phyloP scores from a whole-genome alignment of 2,329 filamentous ascomycete genomes.

The Cyanodermella asteris region DNA sequence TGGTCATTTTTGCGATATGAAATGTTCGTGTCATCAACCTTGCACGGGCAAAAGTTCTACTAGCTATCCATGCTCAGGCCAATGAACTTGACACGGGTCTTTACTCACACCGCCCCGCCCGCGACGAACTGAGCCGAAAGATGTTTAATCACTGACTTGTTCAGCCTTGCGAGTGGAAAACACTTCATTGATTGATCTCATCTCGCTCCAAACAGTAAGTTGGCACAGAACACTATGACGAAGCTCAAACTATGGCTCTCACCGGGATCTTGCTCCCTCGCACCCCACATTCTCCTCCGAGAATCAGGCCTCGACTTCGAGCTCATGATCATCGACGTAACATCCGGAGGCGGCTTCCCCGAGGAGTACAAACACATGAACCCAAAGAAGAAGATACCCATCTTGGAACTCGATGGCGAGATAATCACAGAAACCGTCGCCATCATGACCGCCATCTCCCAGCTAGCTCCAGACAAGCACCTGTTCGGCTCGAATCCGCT shows the following conservation, averaged over 20 bases:
- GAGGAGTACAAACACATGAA: constrained; percentile 1
- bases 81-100: too few relatives aligned
- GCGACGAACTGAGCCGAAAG: too few relatives aligned
- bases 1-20: too few relatives aligned
- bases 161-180: too few relatives aligned
- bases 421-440: constrained; percentile 1
- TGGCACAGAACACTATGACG: too few relatives aligned
- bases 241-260: constrained; percentile 1
- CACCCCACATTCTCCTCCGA: neutral
- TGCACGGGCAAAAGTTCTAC: too few relatives aligned
- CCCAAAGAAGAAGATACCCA: constrained; percentile 1
- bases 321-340: constrained; percentile 1
- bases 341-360: neutral
- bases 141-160: too few relatives aligned
- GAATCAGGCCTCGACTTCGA: neutral
- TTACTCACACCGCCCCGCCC: too few relatives aligned
- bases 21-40: too few relatives aligned
- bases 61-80: too few relatives aligned
- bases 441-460: constrained; percentile 1
- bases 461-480: neutral
- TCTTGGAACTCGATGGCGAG: neutral
- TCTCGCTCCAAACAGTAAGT: too few relatives aligned
- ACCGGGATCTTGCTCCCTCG: neutral
- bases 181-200: too few relatives aligned
- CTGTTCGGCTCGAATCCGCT: neutral